Evolutionary conservation across 169 alveolate genomes (phyloP), one percentile per base, ranked within the genome.

Genomic region (Eimeria mitis): DNA sequence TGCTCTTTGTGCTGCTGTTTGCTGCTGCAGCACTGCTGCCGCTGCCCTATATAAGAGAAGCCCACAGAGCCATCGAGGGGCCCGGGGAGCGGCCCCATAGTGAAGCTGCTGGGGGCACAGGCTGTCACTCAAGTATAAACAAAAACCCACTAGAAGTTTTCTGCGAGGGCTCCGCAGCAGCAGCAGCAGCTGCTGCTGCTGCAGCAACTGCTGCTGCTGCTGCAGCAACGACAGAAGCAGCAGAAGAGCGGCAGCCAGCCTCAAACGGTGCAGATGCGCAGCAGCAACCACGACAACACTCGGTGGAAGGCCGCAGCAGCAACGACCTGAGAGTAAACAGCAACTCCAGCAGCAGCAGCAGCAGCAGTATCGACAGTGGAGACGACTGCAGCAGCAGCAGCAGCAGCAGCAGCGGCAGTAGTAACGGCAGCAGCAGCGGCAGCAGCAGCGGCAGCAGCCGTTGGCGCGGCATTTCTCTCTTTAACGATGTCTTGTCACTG

Each of bases 1-100:
- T 76, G 42, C 87, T 76, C 14, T 76, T 44, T n/a, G 61, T 76
- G 61, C 54, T 76, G n/a, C 40, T 76, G 63, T 76, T 76, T 76
- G 87, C 87, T 76, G 59, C 87, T 76, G 87, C 87, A 42, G 87
- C 87, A 40, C 63, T 76, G 59, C 87, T 76, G 63, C 87, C 87
- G 34, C 63, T 44, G 1, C 87, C 87, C 6, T 76, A 76, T 44
- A 7, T 76, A 23, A 28, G 16, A 49, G 87, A 76, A 42, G 87
- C 87, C 16, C 59, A 40, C 54, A 42, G 42, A 42, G 21, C 63
- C 23, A 68, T 31, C 23, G 78, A 68, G 1, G 28, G 7, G 0
- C 37, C 7, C 9, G 37, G 73, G 9, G 40, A 28, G 9, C 21
- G 73, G 40, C 73, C 73, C 37, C 40, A 16, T 28, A 25, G 40